Evolutionary conservation across 2,329 filamentous ascomycete genomes (phyloP), one percentile per base, ranked within the genome.

Genomic region (Monilinia laxa): DNA sequence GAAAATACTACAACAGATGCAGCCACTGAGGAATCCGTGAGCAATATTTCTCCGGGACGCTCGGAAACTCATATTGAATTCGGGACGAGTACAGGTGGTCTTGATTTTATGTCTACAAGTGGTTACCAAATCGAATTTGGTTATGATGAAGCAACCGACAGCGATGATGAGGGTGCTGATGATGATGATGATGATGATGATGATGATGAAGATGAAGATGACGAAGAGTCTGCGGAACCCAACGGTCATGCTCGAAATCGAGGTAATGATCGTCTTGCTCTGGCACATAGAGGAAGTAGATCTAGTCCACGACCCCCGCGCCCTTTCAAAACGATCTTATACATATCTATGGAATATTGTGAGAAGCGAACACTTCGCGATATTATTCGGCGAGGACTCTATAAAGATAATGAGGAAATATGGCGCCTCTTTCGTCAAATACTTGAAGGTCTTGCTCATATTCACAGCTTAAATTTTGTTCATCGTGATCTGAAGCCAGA

Each of bases 301-400:
- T 76, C 74, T 31, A 69, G 70, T 60, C 73, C 72, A 40, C 73
- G 71, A 65, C 79, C 80, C 25, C 81, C 84, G 65, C 81, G 84
- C 54, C 79, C 85, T 4, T 84, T 85, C 68, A 86, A 85, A 63
- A 93, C 90, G 0, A 89, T 93, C 9, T 83, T 99, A 53, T 99
- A 97, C 76, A 98, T 99, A 66, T 95, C 96, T 68, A 99, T 99
- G 95, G 95, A 99, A 76, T 96, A 97, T 72, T 99, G 95, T 75
- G 94, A 98, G 76, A 95, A 94, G 75, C 68, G 73, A 57, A 98
- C 95, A 0, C 84, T 99, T 42, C 89, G 93, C 25, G 93, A 98
- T 81, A 80, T 97, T 40, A 96, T 99, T 67, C 84, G 86, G 28
- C 87, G 89, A 73, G 89, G 88, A 40, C 80, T 98, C 14, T 86